These are phyloP conservation scores for Aspergillus caelatus DNA, from an alignment of 2,329 filamentous ascomycete species.

Conservation along the genomic window DNA sequence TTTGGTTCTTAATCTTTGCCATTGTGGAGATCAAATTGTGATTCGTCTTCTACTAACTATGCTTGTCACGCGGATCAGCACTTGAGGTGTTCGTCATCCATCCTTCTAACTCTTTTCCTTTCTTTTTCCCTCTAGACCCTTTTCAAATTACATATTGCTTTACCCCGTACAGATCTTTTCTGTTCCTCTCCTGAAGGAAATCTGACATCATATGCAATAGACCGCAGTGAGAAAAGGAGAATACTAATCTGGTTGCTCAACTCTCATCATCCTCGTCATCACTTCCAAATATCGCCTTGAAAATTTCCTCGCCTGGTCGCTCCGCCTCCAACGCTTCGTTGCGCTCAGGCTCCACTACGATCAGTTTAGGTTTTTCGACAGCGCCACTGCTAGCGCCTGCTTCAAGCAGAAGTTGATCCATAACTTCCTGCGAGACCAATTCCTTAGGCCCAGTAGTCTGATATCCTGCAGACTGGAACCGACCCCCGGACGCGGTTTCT, in stretches of 20 bases:
- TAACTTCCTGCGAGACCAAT: constrained; percentile 56
- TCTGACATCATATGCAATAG: not conserved
- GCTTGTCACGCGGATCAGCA: not conserved
- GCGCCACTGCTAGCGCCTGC: constrained; percentile 31
- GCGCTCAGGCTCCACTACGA: constrained; percentile 67
- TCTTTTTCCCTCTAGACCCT: not conserved
- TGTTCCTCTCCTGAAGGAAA: not conserved
- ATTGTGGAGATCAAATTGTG: not conserved
- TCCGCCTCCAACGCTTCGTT: constrained; percentile 78
- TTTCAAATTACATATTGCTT: no score
- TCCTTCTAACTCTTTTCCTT: not conserved
- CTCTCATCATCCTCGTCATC: constrained; percentile 66
- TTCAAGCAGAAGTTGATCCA: constrained; percentile 59
- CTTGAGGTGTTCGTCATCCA: not conserved
- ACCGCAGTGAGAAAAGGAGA: not conserved
- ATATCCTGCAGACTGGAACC: constrained; percentile 37
- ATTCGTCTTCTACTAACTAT: not conserved
- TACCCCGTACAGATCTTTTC: not conserved
- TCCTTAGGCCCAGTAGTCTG: constrained; percentile 44
- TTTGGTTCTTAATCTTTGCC: not conserved
- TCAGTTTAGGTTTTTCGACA: constrained; percentile 20
- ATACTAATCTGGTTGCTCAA: constrained; percentile 2
- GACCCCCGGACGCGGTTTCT: constrained; percentile 23
- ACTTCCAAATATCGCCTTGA: constrained; percentile 92
- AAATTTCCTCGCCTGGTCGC: constrained; percentile 77